Percentiles rank a stretch among this genome's conserved stretches.
Evolutionary conservation across 73 alveolate species (phyloP).

Genomic region (Paramecium sonneborni): DNA sequence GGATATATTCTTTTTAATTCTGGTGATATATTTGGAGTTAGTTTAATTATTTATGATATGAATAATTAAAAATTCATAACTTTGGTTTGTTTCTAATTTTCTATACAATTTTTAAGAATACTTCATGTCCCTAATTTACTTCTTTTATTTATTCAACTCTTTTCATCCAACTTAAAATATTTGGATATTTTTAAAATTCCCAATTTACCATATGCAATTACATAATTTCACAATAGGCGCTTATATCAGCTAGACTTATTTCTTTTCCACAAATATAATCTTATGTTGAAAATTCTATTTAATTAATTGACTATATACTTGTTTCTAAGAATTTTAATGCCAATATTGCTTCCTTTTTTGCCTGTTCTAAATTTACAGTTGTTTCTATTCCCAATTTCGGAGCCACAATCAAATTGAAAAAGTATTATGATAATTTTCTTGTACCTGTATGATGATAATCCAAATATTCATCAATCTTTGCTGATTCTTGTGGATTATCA

Average conservation of each 20-base stretch:
- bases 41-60: neutral
- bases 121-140: neutral
- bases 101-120: neutral
- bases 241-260: constrained; percentile 64
- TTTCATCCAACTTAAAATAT: constrained; percentile 57
- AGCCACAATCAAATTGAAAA: constrained; percentile 8
- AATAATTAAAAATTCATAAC: neutral
- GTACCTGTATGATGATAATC: constrained; percentile 51
- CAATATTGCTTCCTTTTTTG: neutral
- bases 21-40: constrained; percentile 31
- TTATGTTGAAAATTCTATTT: neutral
- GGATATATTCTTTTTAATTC: constrained; percentile 36
- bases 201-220: constrained; percentile 50
- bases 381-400: constrained; percentile 36
- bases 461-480: constrained; percentile 20
- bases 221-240: constrained; percentile 64
- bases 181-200: constrained; percentile 66
- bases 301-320: neutral
- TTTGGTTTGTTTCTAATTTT: neutral
- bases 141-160: neutral
- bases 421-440: neutral
- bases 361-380: neutral
- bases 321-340: neutral
- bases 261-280: neutral
- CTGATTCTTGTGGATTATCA: neutral